phyloP scores from a whole-genome alignment of 768 basidiomycete genomes.

The Mycena filopes region DNA sequence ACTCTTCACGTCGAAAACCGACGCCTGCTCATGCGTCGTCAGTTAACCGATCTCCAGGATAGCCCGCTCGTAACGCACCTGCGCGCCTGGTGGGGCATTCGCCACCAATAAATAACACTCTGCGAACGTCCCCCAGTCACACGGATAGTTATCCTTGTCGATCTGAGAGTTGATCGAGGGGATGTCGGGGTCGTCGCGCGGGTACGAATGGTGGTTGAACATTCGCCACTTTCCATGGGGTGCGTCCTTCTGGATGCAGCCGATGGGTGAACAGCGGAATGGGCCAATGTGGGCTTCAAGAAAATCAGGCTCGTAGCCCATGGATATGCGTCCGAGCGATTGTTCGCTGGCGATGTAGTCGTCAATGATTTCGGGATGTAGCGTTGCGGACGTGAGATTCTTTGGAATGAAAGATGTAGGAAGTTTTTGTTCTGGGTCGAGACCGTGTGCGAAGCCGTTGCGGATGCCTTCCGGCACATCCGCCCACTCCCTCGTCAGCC shows the following conservation, averaged over 20 bases:
- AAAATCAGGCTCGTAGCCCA: neutral
- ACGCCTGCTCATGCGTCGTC: neutral
- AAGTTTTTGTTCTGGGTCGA: neutral
- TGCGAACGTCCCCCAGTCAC: constrained; percentile 32
- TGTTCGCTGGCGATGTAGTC: too few relatives aligned
- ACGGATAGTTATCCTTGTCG: constrained; percentile 12
- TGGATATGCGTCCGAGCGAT: too few relatives aligned
- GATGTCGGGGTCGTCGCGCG: constrained; percentile 16
- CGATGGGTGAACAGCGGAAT: neutral
- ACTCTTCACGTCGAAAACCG: neutral
- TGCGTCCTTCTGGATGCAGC: neutral
- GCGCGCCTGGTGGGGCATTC: constrained; percentile 15
- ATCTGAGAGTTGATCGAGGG: constrained; percentile 18
- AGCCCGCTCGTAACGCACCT: too few relatives aligned
- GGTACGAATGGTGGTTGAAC: constrained; percentile 30
- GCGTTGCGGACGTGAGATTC: neutral
- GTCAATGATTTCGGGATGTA: neutral
- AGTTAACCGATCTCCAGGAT: too few relatives aligned
- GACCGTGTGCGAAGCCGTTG: neutral
- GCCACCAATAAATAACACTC: constrained; percentile 19
- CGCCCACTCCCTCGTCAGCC: neutral
- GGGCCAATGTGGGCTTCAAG: neutral
- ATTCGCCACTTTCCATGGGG: neutral
- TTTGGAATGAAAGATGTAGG: neutral
- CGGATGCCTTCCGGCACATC: constrained; percentile 1